Conservation (phyloP, 192 early-diverging fungal genomes). For the Entomortierella beljakovae region DNA sequence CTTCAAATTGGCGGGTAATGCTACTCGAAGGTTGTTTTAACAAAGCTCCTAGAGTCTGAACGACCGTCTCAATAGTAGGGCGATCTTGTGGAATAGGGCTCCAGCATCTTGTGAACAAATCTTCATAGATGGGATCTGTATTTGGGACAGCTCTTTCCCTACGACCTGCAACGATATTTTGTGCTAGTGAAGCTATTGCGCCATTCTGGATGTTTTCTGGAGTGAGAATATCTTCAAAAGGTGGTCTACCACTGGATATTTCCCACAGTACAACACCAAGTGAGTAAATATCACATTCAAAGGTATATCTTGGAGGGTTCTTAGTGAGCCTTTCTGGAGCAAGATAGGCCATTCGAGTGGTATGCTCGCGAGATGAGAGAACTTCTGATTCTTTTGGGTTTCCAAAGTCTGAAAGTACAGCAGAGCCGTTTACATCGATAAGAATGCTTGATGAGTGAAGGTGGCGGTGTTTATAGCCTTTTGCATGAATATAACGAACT, state of each 20-base stretch:
- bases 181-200: slow-evolving; percentile 24
- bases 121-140: slow-evolving; percentile 35
- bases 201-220: slow-evolving; percentile 26
- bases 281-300: slow-evolving; percentile 46
- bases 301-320: slow-evolving; percentile 18
- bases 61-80: slow-evolving; percentile 33
- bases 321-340: slow-evolving; percentile 39
- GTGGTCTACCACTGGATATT: slow-evolving; percentile 44
- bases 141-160: slow-evolving; percentile 30
- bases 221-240: slow-evolving; percentile 31
- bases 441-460: slow-evolving; percentile 45
- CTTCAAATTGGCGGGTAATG: slow-evolving; percentile 30
- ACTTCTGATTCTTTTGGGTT: slow-evolving; percentile 31
- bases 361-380: slow-evolving; percentile 40
- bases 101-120: slow-evolving; percentile 42
- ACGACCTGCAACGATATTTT: slow-evolving; percentile 40
- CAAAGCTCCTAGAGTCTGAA: slow-evolving; percentile 31
- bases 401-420: slow-evolving; percentile 50
- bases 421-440: slow-evolving; percentile 50
- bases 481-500: slow-evolving; percentile 37
- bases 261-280: slow-evolving; percentile 47
- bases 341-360: slow-evolving; percentile 39
- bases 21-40: slow-evolving; percentile 30
- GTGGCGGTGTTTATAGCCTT: slow-evolving; percentile 39
- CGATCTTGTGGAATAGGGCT: slow-evolving; percentile 40